Conservation (phyloP, 192 early-diverging fungal species). For the Phycomyces blakesleeanus region DNA sequence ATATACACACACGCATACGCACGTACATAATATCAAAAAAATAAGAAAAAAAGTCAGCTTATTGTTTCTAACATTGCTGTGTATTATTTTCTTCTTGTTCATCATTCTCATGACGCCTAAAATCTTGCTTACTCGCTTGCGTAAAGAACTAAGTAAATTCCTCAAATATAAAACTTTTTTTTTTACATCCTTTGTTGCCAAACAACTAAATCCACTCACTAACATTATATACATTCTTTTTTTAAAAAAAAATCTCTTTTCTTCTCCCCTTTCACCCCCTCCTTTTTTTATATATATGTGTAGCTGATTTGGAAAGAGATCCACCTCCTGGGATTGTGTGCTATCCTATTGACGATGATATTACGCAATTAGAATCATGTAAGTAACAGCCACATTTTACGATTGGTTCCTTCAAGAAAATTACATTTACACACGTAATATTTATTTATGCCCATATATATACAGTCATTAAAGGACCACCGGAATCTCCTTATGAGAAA, state of each 20-base stretch:
- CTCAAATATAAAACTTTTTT: too few species aligned
- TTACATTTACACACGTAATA: too few species aligned
- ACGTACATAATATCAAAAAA: too few species aligned
- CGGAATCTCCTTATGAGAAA: slow-evolving; percentile 61
- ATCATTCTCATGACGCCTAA: not conserved
- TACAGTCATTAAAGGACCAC: slow-evolving; percentile 54
- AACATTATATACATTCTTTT: too few species aligned
- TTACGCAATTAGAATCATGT: slow-evolving; percentile 55
- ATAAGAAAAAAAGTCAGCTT: too few species aligned
- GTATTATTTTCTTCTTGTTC: too few species aligned
- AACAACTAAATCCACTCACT: too few species aligned
- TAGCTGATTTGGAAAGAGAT: slow-evolving; percentile 34
- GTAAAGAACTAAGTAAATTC: slow-evolving; percentile 3
- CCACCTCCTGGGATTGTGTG: slow-evolving; percentile 59
- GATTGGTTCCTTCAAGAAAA: too few species aligned
- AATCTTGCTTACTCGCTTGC: not conserved
- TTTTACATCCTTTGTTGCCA: too few species aligned
- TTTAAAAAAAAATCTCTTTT: too few species aligned
- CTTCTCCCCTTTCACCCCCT: not conserved
- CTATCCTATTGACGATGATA: slow-evolving; percentile 57
- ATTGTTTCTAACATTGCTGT: too few species aligned
- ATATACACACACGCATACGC: too few species aligned
- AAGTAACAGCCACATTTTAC: slow-evolving; percentile 11
- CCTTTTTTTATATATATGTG: not conserved
- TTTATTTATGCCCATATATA: not conserved